Evolutionary conservation across 2,329 filamentous ascomycete genomes (phyloP).

Genomic region (Colletotrichum aenigma): DNA sequence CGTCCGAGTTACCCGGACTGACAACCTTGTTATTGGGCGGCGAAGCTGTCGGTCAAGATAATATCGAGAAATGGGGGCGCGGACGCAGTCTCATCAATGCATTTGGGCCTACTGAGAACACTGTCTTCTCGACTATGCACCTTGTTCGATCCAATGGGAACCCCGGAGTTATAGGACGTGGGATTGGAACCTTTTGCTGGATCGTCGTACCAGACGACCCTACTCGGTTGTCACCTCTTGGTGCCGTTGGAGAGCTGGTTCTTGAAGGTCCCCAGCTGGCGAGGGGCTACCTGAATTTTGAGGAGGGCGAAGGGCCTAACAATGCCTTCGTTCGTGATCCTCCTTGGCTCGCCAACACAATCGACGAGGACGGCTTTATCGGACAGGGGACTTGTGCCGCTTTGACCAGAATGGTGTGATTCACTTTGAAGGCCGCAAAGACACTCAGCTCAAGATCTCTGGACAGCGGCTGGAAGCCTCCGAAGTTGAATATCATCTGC

Average conservation of each 20-base stretch:
- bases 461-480: conserved; percentile 33
- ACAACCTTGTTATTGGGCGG: conserved; percentile 36
- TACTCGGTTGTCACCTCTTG: background rate
- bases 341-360: background rate
- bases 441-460: conserved; percentile 27
- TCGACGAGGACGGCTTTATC: conserved; percentile 7
- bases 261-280: conserved; percentile 9
- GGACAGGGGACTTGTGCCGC: conserved; percentile 21
- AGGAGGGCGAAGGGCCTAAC: background rate
- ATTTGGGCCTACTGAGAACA: conserved; percentile 26
- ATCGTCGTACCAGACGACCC: conserved; percentile 1
- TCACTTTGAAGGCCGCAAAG: conserved; percentile 23
- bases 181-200: background rate
- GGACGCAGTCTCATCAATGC: conserved; percentile 19
- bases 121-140: conserved; percentile 21
- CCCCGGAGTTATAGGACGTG: background rate
- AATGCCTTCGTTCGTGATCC: conserved; percentile 4
- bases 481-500: conserved; percentile 27
- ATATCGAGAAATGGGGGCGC: conserved; percentile 20
- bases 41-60: conserved; percentile 25
- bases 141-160: background rate
- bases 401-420: conserved; percentile 5
- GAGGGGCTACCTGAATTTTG: conserved; percentile 10
- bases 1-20: conserved; percentile 38
- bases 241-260: conserved; percentile 9